Evolutionary conservation across 306 rosid genomes (phyloP), one percentile per base, ranked within the genome.

Genomic region (Cicer bijugum): DNA sequence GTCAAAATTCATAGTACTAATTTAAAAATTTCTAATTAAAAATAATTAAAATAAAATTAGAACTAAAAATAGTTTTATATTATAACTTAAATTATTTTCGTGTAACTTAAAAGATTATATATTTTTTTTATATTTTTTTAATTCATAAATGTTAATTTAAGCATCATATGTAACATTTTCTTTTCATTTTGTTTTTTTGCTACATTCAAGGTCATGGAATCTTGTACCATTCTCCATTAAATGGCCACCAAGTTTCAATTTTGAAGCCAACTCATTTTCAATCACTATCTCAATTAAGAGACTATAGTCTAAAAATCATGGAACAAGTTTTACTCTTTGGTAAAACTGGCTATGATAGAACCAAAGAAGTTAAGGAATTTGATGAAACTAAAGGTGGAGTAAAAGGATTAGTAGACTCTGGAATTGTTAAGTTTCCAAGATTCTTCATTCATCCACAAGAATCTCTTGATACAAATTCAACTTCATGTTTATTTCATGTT

Each of bases 331-430:
- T 17, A n/a, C 23, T 5, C 39, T 42, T n/a, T 56, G 48, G 28
- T 20, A 76, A 51, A 6, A 75, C 63, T 9, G 48, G 42, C 12
- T 86, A 90, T 37, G 87, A 92, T 69, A 87, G 91, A 83, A 82
- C 78, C 16, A 84, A 82, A 55, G 89, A 88, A 82, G 90, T 90
- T 53, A 86, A 78, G 59, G 86, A 86, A 39, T 92, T 90, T 17
- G 96, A 92, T 46, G 92, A 90, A 33, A 87, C 87, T 12, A 88
- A 86, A 79, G 85, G 83, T 5, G 96, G 98, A 42, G 90, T 92
- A 1, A 92, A 90, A 56, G 98, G 94, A n/a, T 85, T 92, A 4
- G 35, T 85, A 0, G 91, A 89, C 76, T 84, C 89, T 1, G 92
- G 91, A 7, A 75, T 88, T 56, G 50, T 69, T 3, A 86, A 84